Conservation (phyloP, 2,329 filamentous ascomycete genomes). For the Parafenestella ontariensis region DNA sequence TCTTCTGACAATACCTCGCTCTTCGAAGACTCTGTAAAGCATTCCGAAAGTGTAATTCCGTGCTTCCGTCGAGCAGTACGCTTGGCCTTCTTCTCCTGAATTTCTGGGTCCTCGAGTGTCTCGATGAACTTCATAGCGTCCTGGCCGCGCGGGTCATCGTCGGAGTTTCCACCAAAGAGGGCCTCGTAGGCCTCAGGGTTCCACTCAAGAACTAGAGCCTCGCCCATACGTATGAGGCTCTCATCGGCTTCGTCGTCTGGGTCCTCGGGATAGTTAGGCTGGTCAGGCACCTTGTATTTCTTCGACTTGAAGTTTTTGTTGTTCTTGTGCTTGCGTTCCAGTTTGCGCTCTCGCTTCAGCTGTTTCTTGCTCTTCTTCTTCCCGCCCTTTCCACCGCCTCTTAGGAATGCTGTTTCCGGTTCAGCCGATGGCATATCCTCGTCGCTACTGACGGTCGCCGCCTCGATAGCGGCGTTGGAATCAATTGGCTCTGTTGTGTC, state of each 20-base stretch:
- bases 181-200: slow-evolving; percentile 70
- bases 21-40: slow-evolving; percentile 92
- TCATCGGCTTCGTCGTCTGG: slow-evolving; percentile 57
- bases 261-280: slow-evolving; percentile 39
- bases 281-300: slow-evolving; percentile 40
- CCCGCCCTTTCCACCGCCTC: slow-evolving; percentile 38
- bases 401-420: slow-evolving; percentile 21
- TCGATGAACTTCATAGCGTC: slow-evolving; percentile 65
- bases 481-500: slow-evolving; percentile 36
- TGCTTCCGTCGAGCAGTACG: slow-evolving; percentile 72
- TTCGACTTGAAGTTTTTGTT: slow-evolving; percentile 43
- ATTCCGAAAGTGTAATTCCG: slow-evolving; percentile 87
- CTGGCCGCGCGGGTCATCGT: slow-evolving; percentile 63
- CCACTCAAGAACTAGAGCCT: slow-evolving; percentile 91
- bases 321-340: slow-evolving; percentile 37
- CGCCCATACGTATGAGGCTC: slow-evolving; percentile 78
- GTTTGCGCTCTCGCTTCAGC: slow-evolving; percentile 37
- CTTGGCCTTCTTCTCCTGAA: slow-evolving; percentile 68
- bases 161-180: slow-evolving; percentile 65
- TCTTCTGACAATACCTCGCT: slow-evolving; percentile 92
- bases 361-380: slow-evolving; percentile 45
- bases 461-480: slow-evolving; percentile 36
- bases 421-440: slow-evolving; percentile 46
- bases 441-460: slow-evolving; percentile 45
- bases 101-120: slow-evolving; percentile 64